Percentiles rank a stretch among this genome's conserved stretches.
phyloP scores from a whole-genome alignment of 257 asterid genomes.

The Nicotiana benthamiana region DNA sequence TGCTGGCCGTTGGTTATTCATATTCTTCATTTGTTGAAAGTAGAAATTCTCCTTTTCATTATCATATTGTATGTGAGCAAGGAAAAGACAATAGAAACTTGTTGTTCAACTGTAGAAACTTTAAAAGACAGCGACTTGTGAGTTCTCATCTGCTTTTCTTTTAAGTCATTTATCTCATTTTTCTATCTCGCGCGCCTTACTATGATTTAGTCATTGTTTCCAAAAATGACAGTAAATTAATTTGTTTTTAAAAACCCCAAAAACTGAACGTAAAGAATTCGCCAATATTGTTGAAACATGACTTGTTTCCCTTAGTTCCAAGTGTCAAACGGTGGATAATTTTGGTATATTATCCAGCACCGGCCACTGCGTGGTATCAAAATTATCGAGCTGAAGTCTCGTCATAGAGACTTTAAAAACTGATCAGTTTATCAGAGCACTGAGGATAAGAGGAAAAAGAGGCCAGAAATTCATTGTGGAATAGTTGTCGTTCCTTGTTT shows the following conservation, averaged over 20 bases:
- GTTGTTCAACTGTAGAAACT: background rate
- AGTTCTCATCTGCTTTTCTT: background rate
- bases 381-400: too few species aligned
- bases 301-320: background rate
- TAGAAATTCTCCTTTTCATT: background rate
- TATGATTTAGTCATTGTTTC: background rate
- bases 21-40: background rate
- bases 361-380: background rate
- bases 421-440: too few species aligned
- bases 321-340: slow-evolving; percentile 1
- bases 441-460: too few species aligned
- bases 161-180: background rate
- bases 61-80: background rate
- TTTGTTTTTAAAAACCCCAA: too few species aligned
- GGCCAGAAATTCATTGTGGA: background rate
- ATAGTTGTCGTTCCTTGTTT: background rate
- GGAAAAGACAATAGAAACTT: background rate
- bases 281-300: background rate
- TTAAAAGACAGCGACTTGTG: background rate
- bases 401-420: too few species aligned
- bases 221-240: too few species aligned
- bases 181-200: background rate
- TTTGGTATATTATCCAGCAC: background rate
- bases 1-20: background rate
- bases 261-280: slow-evolving; percentile 1